Evolutionary conservation across 768 basidiomycete genomes (phyloP).

Genomic region (Cyathus striatus): DNA sequence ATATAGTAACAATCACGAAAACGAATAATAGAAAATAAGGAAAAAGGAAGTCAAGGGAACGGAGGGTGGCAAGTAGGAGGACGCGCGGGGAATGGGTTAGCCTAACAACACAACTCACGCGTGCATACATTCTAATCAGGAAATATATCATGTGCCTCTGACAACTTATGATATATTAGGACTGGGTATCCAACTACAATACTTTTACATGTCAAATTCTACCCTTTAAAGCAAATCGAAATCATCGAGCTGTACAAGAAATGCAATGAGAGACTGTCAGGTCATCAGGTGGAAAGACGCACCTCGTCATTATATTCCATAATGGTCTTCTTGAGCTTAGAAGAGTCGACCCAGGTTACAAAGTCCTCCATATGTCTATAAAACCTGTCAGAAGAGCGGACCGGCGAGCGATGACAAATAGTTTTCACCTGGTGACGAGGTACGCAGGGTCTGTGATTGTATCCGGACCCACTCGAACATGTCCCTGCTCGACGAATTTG

Average conservation of each 20-base stretch:
- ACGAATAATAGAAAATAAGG: too few relatives aligned
- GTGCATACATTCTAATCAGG: too few relatives aligned
- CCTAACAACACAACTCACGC: too few relatives aligned
- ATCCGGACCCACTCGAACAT: conserved; percentile 94
- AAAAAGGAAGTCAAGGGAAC: too few relatives aligned
- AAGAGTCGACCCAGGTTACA: conserved; percentile 98
- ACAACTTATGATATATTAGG: too few relatives aligned
- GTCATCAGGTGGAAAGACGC: conserved; percentile 4
- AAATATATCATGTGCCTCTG: too few relatives aligned
- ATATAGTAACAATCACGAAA: too few relatives aligned
- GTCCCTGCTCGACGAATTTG: conserved; percentile 97
- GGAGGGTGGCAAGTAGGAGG: too few relatives aligned
- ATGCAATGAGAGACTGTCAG: conserved; percentile 7
- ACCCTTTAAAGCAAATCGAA: conserved; percentile 70
- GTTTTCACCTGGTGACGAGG: conserved; percentile 76
- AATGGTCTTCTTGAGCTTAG: conserved; percentile 92
- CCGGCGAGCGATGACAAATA: not conserved
- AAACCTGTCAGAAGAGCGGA: conserved; percentile 3
- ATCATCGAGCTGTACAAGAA: conserved; percentile 72
- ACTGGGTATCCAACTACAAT: too few relatives aligned
- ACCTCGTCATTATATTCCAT: conserved; percentile 97
- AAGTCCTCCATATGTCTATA: conserved; percentile 96
- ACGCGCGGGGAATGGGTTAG: too few relatives aligned
- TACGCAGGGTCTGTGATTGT: conserved; percentile 95
- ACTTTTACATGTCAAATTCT: too few relatives aligned